phyloP scores from a whole-genome alignment of 1,284 basidiomycete genomes.

The Fereydounia khargensis region DNA sequence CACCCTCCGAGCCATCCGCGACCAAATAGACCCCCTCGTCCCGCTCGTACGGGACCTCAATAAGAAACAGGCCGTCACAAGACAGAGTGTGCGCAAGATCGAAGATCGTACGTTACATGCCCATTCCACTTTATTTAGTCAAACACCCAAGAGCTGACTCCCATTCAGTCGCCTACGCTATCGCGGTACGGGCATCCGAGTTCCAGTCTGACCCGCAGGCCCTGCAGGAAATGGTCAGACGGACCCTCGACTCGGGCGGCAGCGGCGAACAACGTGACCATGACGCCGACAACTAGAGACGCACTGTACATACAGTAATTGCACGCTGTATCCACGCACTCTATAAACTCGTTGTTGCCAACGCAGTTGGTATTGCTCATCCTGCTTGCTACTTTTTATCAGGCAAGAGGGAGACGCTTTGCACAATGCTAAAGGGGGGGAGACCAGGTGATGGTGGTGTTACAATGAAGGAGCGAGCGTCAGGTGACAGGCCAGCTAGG shows the following conservation, averaged over 20 bases:
- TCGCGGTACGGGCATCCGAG: conserved; percentile 39
- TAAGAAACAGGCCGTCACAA: conserved; percentile 85
- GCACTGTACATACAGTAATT: too few species aligned
- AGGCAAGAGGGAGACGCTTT: too few species aligned
- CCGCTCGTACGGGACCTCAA: conserved; percentile 70
- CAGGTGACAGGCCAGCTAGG: too few species aligned
- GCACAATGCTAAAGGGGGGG: too few species aligned
- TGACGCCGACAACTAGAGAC: too few species aligned
- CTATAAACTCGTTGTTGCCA: too few species aligned
- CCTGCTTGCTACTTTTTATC: too few species aligned
- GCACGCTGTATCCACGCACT: too few species aligned
- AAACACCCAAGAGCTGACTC: background rate
- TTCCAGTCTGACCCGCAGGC: conserved; percentile 30
- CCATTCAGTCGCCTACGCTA: conserved; percentile 33
- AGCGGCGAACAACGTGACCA: too few species aligned
- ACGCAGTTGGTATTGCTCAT: too few species aligned
- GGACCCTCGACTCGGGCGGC: conserved; percentile 19
- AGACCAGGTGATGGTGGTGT: too few species aligned
- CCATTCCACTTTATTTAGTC: background rate
- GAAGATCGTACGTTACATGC: conserved; percentile 71
- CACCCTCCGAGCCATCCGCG: conserved; percentile 31
- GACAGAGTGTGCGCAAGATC: conserved; percentile 83
- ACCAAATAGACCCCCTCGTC: conserved; percentile 71
- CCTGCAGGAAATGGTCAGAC: conserved; percentile 37
- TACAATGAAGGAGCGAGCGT: too few species aligned